Evolutionary conservation across 148 eudicot genomes (phyloP).

Genomic region (Gaultheria prostrata): DNA sequence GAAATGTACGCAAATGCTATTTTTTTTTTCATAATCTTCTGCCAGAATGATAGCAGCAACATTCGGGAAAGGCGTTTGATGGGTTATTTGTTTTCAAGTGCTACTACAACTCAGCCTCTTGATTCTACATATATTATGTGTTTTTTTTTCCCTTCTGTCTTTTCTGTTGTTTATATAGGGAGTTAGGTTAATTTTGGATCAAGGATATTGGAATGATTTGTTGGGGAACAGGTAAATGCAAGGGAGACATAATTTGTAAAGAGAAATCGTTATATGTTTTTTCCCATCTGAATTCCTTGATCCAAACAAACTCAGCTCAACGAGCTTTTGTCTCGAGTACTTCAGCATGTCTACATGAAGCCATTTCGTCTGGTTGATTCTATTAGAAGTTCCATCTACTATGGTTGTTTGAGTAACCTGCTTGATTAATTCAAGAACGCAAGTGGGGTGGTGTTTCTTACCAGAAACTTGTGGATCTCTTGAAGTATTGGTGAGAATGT

Average conservation of each 20-base stretch:
- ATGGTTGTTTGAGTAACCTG: not conserved
- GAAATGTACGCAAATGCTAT: not conserved
- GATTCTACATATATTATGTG: not conserved
- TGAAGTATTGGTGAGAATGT: conserved; percentile 57
- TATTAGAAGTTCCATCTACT: not conserved
- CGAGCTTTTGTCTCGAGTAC: not conserved
- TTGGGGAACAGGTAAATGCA: not conserved
- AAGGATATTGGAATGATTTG: not conserved
- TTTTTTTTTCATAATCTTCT: not conserved
- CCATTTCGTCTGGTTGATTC: not conserved
- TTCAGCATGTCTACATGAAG: not conserved
- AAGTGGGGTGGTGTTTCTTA: conserved; percentile 17
- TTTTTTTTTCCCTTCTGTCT: not conserved
- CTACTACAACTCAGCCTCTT: not conserved
- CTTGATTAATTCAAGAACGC: not conserved
- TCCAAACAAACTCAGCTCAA: not conserved
- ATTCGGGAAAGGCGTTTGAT: not conserved
- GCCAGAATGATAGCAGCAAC: not conserved
- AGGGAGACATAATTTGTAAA: not conserved
- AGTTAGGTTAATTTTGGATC: not conserved
- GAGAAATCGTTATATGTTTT: not conserved
- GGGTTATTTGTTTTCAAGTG: not conserved
- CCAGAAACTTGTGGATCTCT: conserved; percentile 80
- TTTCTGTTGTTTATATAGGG: not conserved
- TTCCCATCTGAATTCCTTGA: not conserved